Percentiles rank a stretch among this genome's conserved stretches.
Conservation (phyloP, 805 yeast species). For the Yarrowia sp. region DNA sequence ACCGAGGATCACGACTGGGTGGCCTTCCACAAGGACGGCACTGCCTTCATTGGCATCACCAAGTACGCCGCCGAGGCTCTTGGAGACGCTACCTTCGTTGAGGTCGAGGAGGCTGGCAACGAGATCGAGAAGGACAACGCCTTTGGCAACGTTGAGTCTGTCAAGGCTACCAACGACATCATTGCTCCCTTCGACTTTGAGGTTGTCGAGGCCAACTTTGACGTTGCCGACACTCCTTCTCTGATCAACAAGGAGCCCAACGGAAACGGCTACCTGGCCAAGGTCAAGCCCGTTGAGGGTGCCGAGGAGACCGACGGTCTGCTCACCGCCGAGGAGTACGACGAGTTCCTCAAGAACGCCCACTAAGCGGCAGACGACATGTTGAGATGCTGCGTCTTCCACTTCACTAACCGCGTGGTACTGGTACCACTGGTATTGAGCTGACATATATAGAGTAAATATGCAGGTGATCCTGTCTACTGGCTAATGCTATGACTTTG, state of each 20-base stretch:
- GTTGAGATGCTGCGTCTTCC: too few relatives aligned
- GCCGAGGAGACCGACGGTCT: constrained; percentile 46
- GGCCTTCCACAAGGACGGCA: constrained; percentile 80
- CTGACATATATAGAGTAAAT: constrained; percentile 12
- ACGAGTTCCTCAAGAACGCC: constrained; percentile 46
- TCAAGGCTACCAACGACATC: constrained; percentile 91
- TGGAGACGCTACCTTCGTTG: constrained; percentile 95
- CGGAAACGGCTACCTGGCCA: constrained; percentile 94
- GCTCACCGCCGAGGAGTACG: constrained; percentile 49
- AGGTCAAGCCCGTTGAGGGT: constrained; percentile 64
- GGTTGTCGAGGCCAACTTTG: constrained; percentile 72
- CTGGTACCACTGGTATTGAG: too few relatives aligned
- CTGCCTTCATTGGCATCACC: constrained; percentile 89
- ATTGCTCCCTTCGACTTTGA: constrained; percentile 86
- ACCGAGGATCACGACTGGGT: constrained; percentile 96
- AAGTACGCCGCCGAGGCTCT: constrained; percentile 94
- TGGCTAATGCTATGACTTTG: too few relatives aligned
- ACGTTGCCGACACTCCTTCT: constrained; percentile 72
- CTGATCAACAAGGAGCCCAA: constrained; percentile 86
- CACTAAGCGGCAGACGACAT: background rate
- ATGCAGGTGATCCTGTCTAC: constrained; percentile 1
- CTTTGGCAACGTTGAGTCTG: constrained; percentile 92
- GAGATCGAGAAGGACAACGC: constrained; percentile 74
- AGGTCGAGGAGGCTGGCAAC: constrained; percentile 78
- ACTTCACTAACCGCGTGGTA: too few relatives aligned